Base-by-base conservation (phyloP, 1,284 basidiomycete genomes). In the Sphaerobolus stellatus region DNA sequence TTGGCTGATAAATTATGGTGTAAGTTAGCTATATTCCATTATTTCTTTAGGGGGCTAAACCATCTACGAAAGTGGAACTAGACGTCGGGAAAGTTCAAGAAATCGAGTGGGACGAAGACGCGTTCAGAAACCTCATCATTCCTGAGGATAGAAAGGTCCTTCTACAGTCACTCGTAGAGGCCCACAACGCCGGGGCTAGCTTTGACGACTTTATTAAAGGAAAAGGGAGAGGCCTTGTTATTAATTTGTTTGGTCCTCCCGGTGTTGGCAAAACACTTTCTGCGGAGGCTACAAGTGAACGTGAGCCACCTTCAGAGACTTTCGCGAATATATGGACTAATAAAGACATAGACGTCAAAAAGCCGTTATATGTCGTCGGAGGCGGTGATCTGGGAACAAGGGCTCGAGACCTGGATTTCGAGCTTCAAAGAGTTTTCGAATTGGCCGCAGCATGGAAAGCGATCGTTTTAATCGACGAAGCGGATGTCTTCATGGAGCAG, bases 201-300 rank as follows among this genome's bases (percentile, higher is more conserved):
- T 81, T 83, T 61, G 82, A 84, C 57, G 82, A 84, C 61, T 83
- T 84, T 60, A 79, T 84, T 58, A 75, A 78, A 61, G 82, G 80
- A 48, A 84, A 85, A 62, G 83, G 83, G 6, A 77, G 80, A 27
- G 83, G 82, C 4, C 71, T 85, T 29, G 78, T 84, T 41, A 71
- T 83, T 61, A 82, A 83, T 57, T 71, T 84, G 2, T 83, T 79
- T 57, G 82, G 82, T 9, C 80, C 81, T 24, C 82, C 82, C 2
- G 83, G 82, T 48, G 80, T 83, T 6, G 83, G 82, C 62, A 69
- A 69, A 71, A 77, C 67, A 13, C 56, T 71, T 33, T 70, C 82
- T 0, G 83, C 82, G 0, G 83, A 86, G 63, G 82, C 82, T 3
- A 81, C 81, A 0, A 81, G 79, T 58, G 83, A 86, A 63, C 79